A percentile compares a stretch with the other conserved stretches of the same genome.
Conservation (phyloP, 1,284 basidiomycete genomes). For the Ceratobasidium sp. region DNA sequence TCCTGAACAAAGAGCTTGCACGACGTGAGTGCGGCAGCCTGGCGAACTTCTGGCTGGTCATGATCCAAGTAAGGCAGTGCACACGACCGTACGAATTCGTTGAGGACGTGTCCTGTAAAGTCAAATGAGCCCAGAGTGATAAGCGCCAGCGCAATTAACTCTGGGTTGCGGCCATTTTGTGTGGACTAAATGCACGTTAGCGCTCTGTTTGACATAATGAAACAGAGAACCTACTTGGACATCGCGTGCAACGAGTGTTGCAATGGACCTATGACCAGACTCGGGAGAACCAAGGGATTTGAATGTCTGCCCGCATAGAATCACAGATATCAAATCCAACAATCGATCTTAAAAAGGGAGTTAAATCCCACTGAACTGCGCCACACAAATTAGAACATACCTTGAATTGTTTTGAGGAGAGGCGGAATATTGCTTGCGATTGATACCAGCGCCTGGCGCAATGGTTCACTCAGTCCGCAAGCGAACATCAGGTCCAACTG, state of each 20-base stretch:
- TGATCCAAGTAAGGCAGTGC: conserved; percentile 95
- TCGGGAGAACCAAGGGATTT: conserved; percentile 81
- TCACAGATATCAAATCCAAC: conserved; percentile 79
- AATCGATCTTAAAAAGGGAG: conserved; percentile 68
- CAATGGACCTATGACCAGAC: conserved; percentile 33
- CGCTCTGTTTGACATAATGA: not conserved
- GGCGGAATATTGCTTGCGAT: conserved; percentile 91
- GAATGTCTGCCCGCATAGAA: conserved; percentile 82
- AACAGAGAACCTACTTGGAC: conserved; percentile 44
- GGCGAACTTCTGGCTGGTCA: conserved; percentile 85
- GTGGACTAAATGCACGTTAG: conserved; percentile 6
- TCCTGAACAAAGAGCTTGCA: conserved; percentile 91
- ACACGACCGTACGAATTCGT: conserved; percentile 93
- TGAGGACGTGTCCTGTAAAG: conserved; percentile 91
- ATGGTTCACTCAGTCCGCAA: conserved; percentile 88
- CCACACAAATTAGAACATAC: conserved; percentile 52
- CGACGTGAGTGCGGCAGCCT: conserved; percentile 91
- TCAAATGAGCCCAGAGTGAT: conserved; percentile 91
- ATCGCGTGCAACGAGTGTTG: conserved; percentile 49
- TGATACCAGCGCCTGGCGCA: conserved; percentile 83
- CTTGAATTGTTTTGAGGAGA: conserved; percentile 89
- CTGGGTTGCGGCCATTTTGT: conserved; percentile 52
- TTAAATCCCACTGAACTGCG: not conserved
- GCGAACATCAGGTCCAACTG: conserved; percentile 97
- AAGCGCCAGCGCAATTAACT: conserved; percentile 84